Percentiles rank a stretch among this genome's conserved stretches.
Evolutionary conservation across 2,329 filamentous ascomycete genomes (phyloP).

Genomic region (Phialophora verrucosa): DNA sequence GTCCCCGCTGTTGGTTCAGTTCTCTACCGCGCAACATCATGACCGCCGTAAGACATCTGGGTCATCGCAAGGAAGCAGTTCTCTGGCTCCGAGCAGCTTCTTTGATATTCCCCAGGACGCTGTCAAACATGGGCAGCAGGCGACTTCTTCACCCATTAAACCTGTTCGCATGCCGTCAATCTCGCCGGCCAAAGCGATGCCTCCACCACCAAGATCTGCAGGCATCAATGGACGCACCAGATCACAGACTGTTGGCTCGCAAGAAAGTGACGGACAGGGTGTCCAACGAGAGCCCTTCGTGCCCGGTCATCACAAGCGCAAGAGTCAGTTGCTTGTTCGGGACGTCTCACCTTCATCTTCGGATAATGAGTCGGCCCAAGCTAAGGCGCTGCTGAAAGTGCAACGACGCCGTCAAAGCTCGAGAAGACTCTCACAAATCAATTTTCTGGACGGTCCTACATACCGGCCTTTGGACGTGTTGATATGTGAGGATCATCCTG

Average conservation of each 20-base stretch:
- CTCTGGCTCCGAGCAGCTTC: constrained; percentile 72
- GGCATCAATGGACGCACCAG: constrained; percentile 72
- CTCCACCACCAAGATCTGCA: constrained; percentile 66
- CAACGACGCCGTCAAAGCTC: constrained; percentile 95
- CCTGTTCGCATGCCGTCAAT: constrained; percentile 49
- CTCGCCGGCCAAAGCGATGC: constrained; percentile 66
- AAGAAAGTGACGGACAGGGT: constrained; percentile 81
- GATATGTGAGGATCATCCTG: constrained; percentile 96
- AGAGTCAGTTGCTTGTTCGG: constrained; percentile 86
- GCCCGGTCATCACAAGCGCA: constrained; percentile 79
- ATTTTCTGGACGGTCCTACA: constrained; percentile 77
- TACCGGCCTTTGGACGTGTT: constrained; percentile 92
- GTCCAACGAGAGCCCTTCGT: constrained; percentile 66
- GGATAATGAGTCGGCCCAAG: constrained; percentile 92
- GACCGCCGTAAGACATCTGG: constrained; percentile 93
- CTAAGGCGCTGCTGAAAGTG: constrained; percentile 87
- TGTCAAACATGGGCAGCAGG: constrained; percentile 58
- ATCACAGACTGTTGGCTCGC: constrained; percentile 91
- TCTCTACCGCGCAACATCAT: constrained; percentile 80
- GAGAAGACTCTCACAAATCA: constrained; percentile 90
- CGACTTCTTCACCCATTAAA: constrained; percentile 61
- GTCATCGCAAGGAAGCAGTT: constrained; percentile 70
- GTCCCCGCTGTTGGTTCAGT: constrained; percentile 93
- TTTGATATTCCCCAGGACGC: constrained; percentile 70
- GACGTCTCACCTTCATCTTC: constrained; percentile 91